phyloP scores from a whole-genome alignment of 148 eudicot genomes.

The Diospyros kaki region DNA sequence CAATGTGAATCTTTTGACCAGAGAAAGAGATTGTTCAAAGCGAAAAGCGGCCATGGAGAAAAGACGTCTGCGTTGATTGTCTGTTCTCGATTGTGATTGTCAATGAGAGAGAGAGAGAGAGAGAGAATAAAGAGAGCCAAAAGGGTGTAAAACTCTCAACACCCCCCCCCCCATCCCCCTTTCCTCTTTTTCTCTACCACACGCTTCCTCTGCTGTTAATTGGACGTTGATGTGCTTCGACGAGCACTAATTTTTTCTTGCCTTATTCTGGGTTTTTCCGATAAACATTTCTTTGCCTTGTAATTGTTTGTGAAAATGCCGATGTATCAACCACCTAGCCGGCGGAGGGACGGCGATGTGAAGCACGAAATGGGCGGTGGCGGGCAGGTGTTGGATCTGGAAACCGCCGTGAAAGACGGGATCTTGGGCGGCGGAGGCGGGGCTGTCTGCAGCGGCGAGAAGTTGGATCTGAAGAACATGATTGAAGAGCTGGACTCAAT shows the following conservation, averaged over 20 bases:
- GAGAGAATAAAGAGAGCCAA: constrained; percentile 5
- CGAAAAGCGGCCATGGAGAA: constrained; percentile 11
- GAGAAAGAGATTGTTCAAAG: constrained; percentile 26
- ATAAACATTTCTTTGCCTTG: not conserved
- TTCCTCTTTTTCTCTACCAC: constrained; percentile 8
- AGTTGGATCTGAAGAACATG: constrained; percentile 82
- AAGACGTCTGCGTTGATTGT: constrained; percentile 31
- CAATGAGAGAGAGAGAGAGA: constrained; percentile 9
- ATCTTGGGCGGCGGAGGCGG: constrained; percentile 38
- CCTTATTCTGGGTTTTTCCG: not conserved
- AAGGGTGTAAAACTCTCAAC: constrained; percentile 10
- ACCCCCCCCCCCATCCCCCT: too few relatives aligned
- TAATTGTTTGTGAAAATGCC: constrained; percentile 33
- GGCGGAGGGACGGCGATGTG: constrained; percentile 16
- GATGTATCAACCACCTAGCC: constrained; percentile 41
- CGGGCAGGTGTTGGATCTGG: constrained; percentile 68
- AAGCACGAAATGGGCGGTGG: constrained; percentile 46
- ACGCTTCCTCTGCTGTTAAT: constrained; percentile 15
- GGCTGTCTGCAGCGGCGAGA: constrained; percentile 19
- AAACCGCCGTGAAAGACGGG: constrained; percentile 77
- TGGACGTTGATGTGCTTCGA: constrained; percentile 12
- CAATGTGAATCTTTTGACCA: constrained; percentile 19
- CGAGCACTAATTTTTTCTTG: constrained; percentile 4
- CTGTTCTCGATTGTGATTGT: constrained; percentile 25
- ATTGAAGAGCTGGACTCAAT: constrained; percentile 52